These are phyloP conservation scores for Cadophora malorum DNA, from an alignment of 2,329 filamentous ascomycete species.

Conservation along the genomic window DNA sequence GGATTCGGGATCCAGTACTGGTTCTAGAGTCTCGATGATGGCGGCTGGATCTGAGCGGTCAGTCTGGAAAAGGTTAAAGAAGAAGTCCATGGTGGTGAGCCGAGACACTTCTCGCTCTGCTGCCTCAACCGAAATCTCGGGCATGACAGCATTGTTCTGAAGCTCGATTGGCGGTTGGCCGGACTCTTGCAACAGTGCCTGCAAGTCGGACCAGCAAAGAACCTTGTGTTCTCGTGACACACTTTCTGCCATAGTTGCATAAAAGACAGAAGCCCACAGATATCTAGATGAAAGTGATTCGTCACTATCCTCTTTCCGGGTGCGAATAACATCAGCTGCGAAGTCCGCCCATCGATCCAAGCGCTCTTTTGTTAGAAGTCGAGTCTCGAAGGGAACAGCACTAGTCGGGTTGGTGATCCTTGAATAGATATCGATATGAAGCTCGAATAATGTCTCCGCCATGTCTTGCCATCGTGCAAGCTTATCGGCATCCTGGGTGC, in stretches of 20 bases:
- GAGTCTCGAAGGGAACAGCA: conserved; percentile 57
- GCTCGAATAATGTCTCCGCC: conserved; percentile 66
- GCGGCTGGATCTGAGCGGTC: conserved; percentile 80
- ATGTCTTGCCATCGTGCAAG: conserved; percentile 54
- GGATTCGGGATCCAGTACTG: conserved; percentile 78
- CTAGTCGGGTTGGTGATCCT: conserved; percentile 66
- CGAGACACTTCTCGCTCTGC: conserved; percentile 91
- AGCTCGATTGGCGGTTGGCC: conserved; percentile 63
- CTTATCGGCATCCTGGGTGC: conserved; percentile 39
- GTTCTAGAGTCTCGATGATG: conserved; percentile 91
- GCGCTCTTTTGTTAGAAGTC: conserved; percentile 61
- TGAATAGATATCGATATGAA: conserved; percentile 70
- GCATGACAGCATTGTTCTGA: conserved; percentile 87
- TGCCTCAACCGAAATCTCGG: conserved; percentile 81
- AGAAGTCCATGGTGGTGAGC: conserved; percentile 95
- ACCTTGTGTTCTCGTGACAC: conserved; percentile 64
- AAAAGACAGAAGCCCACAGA: conserved; percentile 70
- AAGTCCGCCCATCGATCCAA: conserved; percentile 65
- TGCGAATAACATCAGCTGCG: conserved; percentile 57
- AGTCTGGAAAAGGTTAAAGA: conserved; percentile 85
- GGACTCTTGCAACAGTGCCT: conserved; percentile 56
- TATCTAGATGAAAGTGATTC: conserved; percentile 62
- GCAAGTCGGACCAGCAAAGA: conserved; percentile 67
- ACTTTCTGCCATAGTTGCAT: conserved; percentile 62
- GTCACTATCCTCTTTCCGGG: conserved; percentile 35